A percentile compares a stretch with the other conserved stretches of the same genome.
Evolutionary conservation across 768 basidiomycete genomes (phyloP).

Genomic region (Exidia glandulosa): DNA sequence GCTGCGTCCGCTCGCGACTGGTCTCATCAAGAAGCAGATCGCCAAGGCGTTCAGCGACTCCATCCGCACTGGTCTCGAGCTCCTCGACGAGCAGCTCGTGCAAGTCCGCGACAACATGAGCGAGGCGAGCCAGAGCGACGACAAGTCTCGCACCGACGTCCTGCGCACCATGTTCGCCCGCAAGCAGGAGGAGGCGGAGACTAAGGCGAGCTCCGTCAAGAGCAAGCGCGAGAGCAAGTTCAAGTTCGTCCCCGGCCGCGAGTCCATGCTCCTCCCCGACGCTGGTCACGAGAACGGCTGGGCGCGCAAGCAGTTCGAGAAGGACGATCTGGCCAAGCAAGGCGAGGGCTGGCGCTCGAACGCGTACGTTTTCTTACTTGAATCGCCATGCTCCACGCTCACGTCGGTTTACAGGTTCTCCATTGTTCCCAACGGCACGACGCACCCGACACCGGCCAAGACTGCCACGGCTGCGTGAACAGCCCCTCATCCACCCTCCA

Average conservation of each 20-base stretch:
- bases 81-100: slow-evolving; percentile 81
- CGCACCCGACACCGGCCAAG: not conserved
- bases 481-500: too few relatives aligned
- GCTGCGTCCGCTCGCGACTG: slow-evolving; percentile 64
- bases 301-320: slow-evolving; percentile 45
- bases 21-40: slow-evolving; percentile 71
- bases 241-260: slow-evolving; percentile 68
- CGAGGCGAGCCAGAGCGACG: slow-evolving; percentile 40
- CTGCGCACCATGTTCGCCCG: slow-evolving; percentile 32
- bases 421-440: not conserved
- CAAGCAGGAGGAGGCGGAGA: slow-evolving; percentile 5
- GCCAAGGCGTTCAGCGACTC: slow-evolving; percentile 51
- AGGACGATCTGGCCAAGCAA: slow-evolving; percentile 29
- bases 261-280: slow-evolving; percentile 50
- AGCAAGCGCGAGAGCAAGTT: slow-evolving; percentile 50
- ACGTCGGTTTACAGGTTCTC: not conserved
- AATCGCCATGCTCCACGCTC: not conserved
- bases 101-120: slow-evolving; percentile 74
- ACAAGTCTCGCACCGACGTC: slow-evolving; percentile 34
- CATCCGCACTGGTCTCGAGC: slow-evolving; percentile 72
- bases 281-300: slow-evolving; percentile 61
- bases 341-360: slow-evolving; percentile 46
- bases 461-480: not conserved
- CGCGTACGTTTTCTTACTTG: slow-evolving; percentile 19
- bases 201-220: slow-evolving; percentile 27